Evolutionary conservation across 78 protist genomes (phyloP).

Genomic region (Dictyostelium discoideum): dicty_2.7 NC_007089.4:3974501-3975000

Average conservation of each 20-base stretch:
- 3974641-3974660: slow-evolving; percentile 57
- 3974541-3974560: slow-evolving; percentile 62
- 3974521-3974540: slow-evolving; percentile 53
- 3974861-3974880: slow-evolving; percentile 52
- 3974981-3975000: slow-evolving; percentile 73
- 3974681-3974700: background rate
- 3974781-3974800: background rate
- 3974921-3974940: slow-evolving; percentile 24
- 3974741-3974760: slow-evolving; percentile 41
- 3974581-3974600: background rate
- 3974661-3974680: slow-evolving; percentile 72
- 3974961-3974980: slow-evolving; percentile 26
- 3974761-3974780: background rate
- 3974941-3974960: slow-evolving; percentile 62
- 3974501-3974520: slow-evolving; percentile 32
- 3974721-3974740: background rate
- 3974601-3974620: slow-evolving; percentile 62
- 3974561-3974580: slow-evolving; percentile 21
- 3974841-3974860: background rate
- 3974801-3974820: too few species aligned
- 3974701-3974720: background rate
- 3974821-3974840: background rate
- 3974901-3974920: slow-evolving; percentile 17
- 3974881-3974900: slow-evolving; percentile 46
- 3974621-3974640: slow-evolving; percentile 68